Evolutionary conservation across 768 basidiomycete genomes (phyloP), one percentile per base, ranked within the genome.

Genomic region (Kwoniella pini): DNA sequence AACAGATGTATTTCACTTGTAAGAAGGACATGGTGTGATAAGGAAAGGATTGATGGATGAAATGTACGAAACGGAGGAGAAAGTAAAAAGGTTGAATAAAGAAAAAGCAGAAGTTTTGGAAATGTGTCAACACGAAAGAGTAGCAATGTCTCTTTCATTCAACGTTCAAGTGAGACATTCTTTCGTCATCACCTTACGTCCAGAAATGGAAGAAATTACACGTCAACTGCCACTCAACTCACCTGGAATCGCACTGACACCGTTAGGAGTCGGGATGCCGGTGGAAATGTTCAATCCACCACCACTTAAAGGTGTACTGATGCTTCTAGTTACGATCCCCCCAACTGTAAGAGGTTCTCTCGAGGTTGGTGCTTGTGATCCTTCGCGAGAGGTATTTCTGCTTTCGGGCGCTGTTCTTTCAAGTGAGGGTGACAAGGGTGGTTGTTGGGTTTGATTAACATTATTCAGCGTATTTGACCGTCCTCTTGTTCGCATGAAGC

Each of bases 401-500:
- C 51, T 28, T 15, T 13, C 51, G 17, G 60, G n/a, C 22, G 56
- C 40, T 7, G 30, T 50, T 31, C 46, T 42, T 24, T 70, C 69
- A 9, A 49, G 40, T 17, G 57, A 43, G 9, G 73, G 66, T 31
- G 62, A 63, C 3, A 38, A 40, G 4, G 56, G 54, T 11, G 61
- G 45, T 36, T 40, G 17, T 31, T 38, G 54, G 17, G 43, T 21
- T 57, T 67, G 48, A n/a, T 7, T 30, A 21, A 50, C 26, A 50
- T 31, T 31, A 19, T 50, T 50, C 31, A 76, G 51, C 27, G 77
- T 78, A 2, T 70, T 69, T 12, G 74, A 70, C 24, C 77, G 57
- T 4, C 66, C 58, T 24, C 77, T 43, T 7, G 62, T 70, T 33
- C 77, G 54, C 63, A 78, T 78, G 50, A 78, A 78, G 40, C 60